Evolutionary conservation across 352 stramenopile species (phyloP).

Genomic region (Phytophthora litchii): DNA sequence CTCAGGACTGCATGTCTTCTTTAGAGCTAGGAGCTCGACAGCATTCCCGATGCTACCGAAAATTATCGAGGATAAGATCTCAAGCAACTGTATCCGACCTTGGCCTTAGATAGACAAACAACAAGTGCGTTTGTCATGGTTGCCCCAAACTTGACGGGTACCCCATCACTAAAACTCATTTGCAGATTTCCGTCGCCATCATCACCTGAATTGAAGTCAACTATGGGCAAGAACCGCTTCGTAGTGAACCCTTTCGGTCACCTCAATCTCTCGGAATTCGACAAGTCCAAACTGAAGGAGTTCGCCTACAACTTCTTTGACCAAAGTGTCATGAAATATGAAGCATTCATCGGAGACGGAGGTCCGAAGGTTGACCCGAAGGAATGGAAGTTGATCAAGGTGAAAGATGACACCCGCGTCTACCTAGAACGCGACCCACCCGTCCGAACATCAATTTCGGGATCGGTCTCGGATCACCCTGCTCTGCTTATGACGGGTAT

Average conservation of each 20-base stretch:
- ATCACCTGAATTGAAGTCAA: too few relatives aligned
- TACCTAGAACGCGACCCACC: slow-evolving; percentile 29
- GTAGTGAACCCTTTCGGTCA: slow-evolving; percentile 27
- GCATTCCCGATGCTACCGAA: too few relatives aligned
- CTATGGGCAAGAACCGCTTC: slow-evolving; percentile 39
- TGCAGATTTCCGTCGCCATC: too few relatives aligned
- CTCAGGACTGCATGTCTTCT: too few relatives aligned
- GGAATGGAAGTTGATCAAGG: slow-evolving; percentile 42
- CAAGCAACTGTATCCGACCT: too few relatives aligned
- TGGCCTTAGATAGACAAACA: too few relatives aligned
- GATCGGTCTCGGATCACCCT: slow-evolving; percentile 18
- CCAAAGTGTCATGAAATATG: slow-evolving; percentile 38
- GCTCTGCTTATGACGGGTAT: slow-evolving; percentile 32
- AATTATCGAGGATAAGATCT: too few relatives aligned
- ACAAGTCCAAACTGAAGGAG: slow-evolving; percentile 21
- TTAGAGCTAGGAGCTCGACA: too few relatives aligned
- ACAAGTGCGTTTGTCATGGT: slow-evolving; percentile 17
- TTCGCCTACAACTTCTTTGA: slow-evolving; percentile 37
- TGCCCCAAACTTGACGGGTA: slow-evolving; percentile 1
- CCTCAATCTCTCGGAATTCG: slow-evolving; percentile 12
- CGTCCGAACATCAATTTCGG: slow-evolving; percentile 14
- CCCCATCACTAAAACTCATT: too few relatives aligned
- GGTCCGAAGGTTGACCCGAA: slow-evolving; percentile 36
- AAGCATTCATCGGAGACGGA: slow-evolving; percentile 35
- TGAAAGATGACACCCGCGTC: slow-evolving; percentile 29